phyloP scores from a whole-genome alignment of 225 moss, liverwort and hornwort genomes.

The Ulota crispa region DNA sequence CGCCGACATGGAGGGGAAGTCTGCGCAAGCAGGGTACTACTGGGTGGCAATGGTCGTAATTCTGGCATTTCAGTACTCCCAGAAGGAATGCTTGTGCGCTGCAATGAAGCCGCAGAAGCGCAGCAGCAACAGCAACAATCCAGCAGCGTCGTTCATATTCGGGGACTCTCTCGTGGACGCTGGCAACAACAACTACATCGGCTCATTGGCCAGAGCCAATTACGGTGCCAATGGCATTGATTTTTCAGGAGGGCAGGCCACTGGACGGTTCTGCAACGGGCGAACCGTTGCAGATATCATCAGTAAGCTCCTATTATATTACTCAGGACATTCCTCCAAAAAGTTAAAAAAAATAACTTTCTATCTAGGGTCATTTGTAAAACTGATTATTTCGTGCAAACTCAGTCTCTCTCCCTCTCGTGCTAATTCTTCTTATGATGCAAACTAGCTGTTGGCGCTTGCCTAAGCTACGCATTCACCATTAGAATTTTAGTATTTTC shows the following conservation, averaged over 20 bases:
- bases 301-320: not conserved
- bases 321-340: too few relatives aligned
- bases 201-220: conserved; percentile 29
- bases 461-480: too few relatives aligned
- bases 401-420: too few relatives aligned
- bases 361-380: too few relatives aligned
- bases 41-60: not conserved
- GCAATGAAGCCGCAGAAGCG: not conserved
- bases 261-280: conserved; percentile 43
- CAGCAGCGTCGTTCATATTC: conserved; percentile 29
- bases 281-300: conserved; percentile 39
- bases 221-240: conserved; percentile 44
- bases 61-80: not conserved
- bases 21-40: not conserved
- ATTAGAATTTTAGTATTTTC: too few relatives aligned
- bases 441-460: too few relatives aligned
- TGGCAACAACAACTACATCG: conserved; percentile 49
- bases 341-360: too few relatives aligned
- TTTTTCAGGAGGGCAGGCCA: conserved; percentile 28
- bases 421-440: too few relatives aligned
- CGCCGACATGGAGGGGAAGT: conserved; percentile 17
- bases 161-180: conserved; percentile 39
- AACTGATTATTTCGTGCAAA: too few relatives aligned
- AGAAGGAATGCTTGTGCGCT: not conserved
- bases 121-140: not conserved